Evolutionary conservation across 305 asterid species (phyloP), one percentile per base, ranked within the genome.

Genomic region (Fraxinus latifolia): DNA sequence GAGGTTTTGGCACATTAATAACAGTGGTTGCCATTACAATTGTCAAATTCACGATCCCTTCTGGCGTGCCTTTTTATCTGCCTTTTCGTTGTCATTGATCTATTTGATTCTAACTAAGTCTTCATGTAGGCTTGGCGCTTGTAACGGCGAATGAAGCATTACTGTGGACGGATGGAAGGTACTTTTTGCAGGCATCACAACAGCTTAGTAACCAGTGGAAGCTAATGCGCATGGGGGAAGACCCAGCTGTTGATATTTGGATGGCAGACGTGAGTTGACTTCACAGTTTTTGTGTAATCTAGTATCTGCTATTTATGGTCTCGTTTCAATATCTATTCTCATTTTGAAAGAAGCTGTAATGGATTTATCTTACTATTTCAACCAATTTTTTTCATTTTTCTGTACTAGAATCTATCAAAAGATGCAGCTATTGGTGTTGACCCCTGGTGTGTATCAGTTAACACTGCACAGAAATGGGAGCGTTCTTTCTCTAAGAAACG

Each of bases 161-260:
- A 50, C 91, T 95, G 32, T 94, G 99, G 99, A 95, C 99, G 17
- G 99, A 95, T 84, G 99, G 97, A 27, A 88, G 98, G 32, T 95
- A 95, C 87, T 95, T 95, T 87, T 87, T 95, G 85, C 99, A 95
- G 90, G 98, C 99, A 77, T 88, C 88, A 50, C 91, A 91, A 33
- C 93, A 95, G 89, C 99, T 95, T 76, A 85, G 93, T 80, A 82
- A 85, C 77, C 91, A 90, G 83, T 95, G 99, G 99, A 93, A 90
- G 90, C 98, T 95, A 89, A 95, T 95, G 99, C 97, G 98, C 8
- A 84, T 87, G 82, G 97, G 94, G 77, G 96, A 91, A 83, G 97
- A 95, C 74, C 95, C 97, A 55, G 37, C 90, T 74, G 95, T 93
- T 70, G 98, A 94, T 77, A 82, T 80, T 84, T 95, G 99, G 99